These are phyloP conservation scores for Phytophthora ohioensis DNA, from an alignment of 352 stramenopile genomes.

Conservation along the genomic window DNA sequence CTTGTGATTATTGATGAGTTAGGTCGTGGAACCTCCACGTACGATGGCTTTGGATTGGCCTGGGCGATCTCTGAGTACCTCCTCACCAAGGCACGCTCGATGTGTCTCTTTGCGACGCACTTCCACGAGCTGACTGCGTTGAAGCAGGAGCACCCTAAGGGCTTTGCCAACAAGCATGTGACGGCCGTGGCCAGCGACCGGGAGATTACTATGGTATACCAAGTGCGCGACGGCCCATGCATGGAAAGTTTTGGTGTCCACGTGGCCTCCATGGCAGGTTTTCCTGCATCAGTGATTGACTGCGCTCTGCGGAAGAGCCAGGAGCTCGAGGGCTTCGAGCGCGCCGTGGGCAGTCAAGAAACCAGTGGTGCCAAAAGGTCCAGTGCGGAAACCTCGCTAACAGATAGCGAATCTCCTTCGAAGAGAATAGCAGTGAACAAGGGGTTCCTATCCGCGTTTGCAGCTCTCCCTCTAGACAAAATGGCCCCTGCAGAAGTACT, in stretches of 20 bases:
- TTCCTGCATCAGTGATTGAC: slow-evolving; percentile 93
- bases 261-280: slow-evolving; percentile 97
- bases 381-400: slow-evolving; percentile 19
- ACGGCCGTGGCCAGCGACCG: slow-evolving; percentile 86
- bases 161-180: slow-evolving; percentile 97
- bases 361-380: slow-evolving; percentile 26
- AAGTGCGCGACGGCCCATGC: slow-evolving; percentile 95
- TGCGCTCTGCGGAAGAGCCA: slow-evolving; percentile 95
- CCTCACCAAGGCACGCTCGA: slow-evolving; percentile 88
- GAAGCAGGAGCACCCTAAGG: slow-evolving; percentile 66
- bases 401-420: slow-evolving; percentile 16
- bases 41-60: slow-evolving; percentile 97
- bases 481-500: slow-evolving; percentile 58
- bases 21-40: slow-evolving; percentile 97
- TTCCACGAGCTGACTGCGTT: slow-evolving; percentile 99
- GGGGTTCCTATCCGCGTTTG: slow-evolving; percentile 64
- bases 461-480: slow-evolving; percentile 72
- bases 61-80: slow-evolving; percentile 99
- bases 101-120: slow-evolving; percentile 98
- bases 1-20: slow-evolving; percentile 99
- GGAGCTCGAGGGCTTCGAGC: slow-evolving; percentile 92
- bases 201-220: slow-evolving; percentile 93
- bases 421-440: slow-evolving; percentile 53
- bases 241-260: slow-evolving; percentile 99
- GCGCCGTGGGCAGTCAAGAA: slow-evolving; percentile 40